phyloP scores from a whole-genome alignment of 106 monocot species.

The Acorus calamus region DNA sequence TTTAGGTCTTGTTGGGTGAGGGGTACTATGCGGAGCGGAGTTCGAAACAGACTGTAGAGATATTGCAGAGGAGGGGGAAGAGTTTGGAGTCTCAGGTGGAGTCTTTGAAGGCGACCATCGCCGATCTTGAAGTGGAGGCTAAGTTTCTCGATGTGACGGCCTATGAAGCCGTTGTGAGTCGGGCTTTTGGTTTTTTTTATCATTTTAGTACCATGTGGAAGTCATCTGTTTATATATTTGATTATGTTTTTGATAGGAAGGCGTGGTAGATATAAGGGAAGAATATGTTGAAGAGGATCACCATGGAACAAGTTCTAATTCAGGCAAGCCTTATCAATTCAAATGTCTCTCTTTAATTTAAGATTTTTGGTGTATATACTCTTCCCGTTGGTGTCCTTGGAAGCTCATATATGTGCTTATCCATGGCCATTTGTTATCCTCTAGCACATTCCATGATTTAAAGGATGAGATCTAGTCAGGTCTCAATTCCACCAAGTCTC shows the following conservation, averaged over 20 bases:
- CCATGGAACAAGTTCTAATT: conserved; percentile 12
- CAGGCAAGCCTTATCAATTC: conserved; percentile 10
- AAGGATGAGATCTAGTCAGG: too few species aligned
- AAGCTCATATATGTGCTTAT: too few species aligned
- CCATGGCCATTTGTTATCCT: too few species aligned
- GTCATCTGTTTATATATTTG: neutral
- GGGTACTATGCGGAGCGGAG: conserved; percentile 75
- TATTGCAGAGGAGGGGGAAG: conserved; percentile 64
- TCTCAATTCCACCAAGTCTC: too few species aligned
- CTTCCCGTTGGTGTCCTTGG: too few species aligned
- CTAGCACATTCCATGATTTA: too few species aligned
- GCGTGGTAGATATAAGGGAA: conserved; percentile 89
- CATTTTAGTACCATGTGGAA: neutral
- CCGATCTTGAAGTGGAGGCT: conserved; percentile 65
- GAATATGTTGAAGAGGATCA: conserved; percentile 55
- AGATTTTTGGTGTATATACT: too few species aligned
- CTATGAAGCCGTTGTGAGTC: conserved; percentile 61
- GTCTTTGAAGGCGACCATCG: conserved; percentile 38
- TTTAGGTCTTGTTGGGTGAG: conserved; percentile 88
- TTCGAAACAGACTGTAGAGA: conserved; percentile 79
- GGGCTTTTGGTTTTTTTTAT: neutral
- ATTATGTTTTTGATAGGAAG: conserved; percentile 44
- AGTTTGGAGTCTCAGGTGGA: conserved; percentile 56
- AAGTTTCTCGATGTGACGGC: conserved; percentile 72
- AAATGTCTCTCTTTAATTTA: too few species aligned